phyloP scores from a whole-genome alignment of 73 alveolate species.

The Uronychia setigera region DNA sequence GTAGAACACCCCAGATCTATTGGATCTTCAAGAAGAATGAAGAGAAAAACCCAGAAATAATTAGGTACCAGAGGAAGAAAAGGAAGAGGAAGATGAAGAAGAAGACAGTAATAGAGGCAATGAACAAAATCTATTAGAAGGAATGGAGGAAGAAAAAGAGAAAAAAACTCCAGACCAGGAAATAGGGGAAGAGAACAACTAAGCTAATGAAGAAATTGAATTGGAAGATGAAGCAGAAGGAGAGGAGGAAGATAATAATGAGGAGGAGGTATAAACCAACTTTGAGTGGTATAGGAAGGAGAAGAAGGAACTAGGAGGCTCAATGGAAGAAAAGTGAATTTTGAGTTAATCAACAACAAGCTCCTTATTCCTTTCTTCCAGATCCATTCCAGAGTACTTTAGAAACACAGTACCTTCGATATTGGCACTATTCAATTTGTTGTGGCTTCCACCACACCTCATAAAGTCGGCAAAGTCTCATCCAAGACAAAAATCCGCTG shows the following conservation, averaged over 20 bases:
- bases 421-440: slow-evolving; percentile 28
- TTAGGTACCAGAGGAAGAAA: too few relatives aligned
- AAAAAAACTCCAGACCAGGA: too few relatives aligned
- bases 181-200: too few relatives aligned
- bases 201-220: too few relatives aligned
- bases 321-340: background rate
- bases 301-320: background rate
- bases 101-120: too few relatives aligned
- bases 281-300: background rate
- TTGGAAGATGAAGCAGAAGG: background rate
- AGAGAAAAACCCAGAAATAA: too few relatives aligned
- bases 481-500: slow-evolving; percentile 33
- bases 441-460: slow-evolving; percentile 28
- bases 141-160: too few relatives aligned
- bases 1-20: too few relatives aligned
- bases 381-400: slow-evolving; percentile 21
- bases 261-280: background rate
- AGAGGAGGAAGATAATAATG: background rate
- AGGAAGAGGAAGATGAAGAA: too few relatives aligned
- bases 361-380: slow-evolving; percentile 35
- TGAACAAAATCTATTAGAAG: too few relatives aligned
- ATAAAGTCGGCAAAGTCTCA: slow-evolving; percentile 18
- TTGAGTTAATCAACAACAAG: background rate
- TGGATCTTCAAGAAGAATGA: too few relatives aligned
- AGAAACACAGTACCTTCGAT: slow-evolving; percentile 23